phyloP scores from a whole-genome alignment of 2,329 filamentous ascomycete species.

The Aspergillus sp. region DNA sequence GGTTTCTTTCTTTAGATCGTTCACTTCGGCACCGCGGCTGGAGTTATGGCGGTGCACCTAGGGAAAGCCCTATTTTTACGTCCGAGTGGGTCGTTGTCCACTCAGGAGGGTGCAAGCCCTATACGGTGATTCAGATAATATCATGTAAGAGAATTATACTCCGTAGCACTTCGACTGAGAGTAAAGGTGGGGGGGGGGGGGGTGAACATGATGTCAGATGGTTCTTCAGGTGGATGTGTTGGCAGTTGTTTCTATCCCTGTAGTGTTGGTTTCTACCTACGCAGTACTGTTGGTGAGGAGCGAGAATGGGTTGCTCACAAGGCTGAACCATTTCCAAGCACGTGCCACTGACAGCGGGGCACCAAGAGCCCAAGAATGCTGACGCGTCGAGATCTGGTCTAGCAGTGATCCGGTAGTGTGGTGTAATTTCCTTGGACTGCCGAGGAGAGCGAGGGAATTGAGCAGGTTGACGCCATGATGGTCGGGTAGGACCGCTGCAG shows the following conservation, averaged over 20 bases:
- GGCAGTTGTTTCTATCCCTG: too few species aligned
- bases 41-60: conserved; percentile 9
- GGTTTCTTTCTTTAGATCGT: conserved; percentile 4
- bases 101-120: background rate
- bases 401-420: background rate
- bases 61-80: conserved; percentile 10
- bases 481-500: too few species aligned
- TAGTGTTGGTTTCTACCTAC: too few species aligned
- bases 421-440: too few species aligned
- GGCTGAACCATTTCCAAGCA: background rate
- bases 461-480: too few species aligned
- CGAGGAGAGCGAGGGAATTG: too few species aligned
- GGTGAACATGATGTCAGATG: background rate
- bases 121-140: too few species aligned
- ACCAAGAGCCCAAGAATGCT: background rate
- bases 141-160: background rate
- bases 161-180: too few species aligned
- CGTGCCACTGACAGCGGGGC: conserved; percentile 1
- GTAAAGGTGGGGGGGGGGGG: too few species aligned
- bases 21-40: background rate
- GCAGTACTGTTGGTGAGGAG: background rate
- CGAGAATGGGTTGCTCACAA: background rate
- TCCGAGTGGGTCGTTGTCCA: conserved; percentile 5
- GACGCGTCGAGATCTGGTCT: background rate
- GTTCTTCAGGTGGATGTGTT: too few species aligned